Evolutionary conservation across 1,284 basidiomycete genomes (phyloP), one percentile per base, ranked within the genome.

Genomic region (Ceratobasidium theobromae): DNA sequence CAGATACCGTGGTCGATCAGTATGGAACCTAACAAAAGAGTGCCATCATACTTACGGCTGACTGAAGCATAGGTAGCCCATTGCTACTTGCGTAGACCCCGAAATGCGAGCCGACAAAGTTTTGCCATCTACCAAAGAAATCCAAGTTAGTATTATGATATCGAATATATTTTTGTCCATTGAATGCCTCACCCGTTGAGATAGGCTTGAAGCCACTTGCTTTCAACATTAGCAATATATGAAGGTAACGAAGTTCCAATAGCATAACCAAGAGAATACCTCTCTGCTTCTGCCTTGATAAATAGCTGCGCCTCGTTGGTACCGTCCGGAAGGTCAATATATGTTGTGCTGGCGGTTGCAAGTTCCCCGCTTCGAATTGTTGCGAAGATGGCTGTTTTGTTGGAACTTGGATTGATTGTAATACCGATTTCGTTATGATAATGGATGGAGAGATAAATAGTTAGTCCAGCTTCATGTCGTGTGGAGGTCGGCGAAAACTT

Each of bases 371-470:
- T 67, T 18, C 66, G 54, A 30, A 55, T 67, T n/a, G 54, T 67
- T 28, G 54, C 66, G 33, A 67, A 58, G 12, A 67, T 38, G 3
- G 66, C 54, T 18, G 53, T 54, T 21, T 58, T 51, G 14, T 51
- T 62, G 16, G 66, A 58, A 18, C 27, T 51, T 14, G 66, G 66
- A 41, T 62, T 54, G 38, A 67, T 54, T 9, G 66, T 67, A 21
- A 67, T 51, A 16, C 66, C 66, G 16, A 67, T 51, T 28, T 67
- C 66, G 55, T 67, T 62, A 25, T 67, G 66, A 41, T 67, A 67
- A 21, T 55, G 54, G 16, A 58, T 67, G 2, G 66, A 67, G 27
- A 67, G 35, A 46, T 58, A 67, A n/a, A 67, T 57, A 8, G 66
- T 67, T 9, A 60, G 23, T 14, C 66, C 66, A 2, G 66, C 66